Percentiles rank a stretch among this genome's conserved stretches.
Evolutionary conservation across 441 rosid genomes (phyloP).

Genomic region (Arabidopsis hybrid): DNA sequence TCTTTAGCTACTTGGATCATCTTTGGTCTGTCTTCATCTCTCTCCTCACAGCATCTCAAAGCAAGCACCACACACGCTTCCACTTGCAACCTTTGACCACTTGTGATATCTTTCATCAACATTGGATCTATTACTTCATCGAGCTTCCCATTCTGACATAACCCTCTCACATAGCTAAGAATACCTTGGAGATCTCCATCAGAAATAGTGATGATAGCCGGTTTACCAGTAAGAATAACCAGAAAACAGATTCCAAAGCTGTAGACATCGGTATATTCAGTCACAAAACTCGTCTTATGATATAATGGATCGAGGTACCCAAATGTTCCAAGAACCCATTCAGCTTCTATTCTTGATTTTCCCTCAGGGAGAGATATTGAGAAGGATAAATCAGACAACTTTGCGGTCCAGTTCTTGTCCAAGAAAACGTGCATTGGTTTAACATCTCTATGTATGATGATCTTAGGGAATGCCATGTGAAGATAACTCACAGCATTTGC

Average conservation of each 20-base stretch:
- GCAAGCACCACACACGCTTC: constrained; percentile 19
- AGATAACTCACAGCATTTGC: constrained; percentile 27
- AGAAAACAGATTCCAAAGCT: constrained; percentile 28
- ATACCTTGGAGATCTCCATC: constrained; percentile 5
- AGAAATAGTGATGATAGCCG: constrained; percentile 17
- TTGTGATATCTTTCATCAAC: neutral
- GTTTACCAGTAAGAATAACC: constrained; percentile 37
- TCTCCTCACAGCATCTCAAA: constrained; percentile 15
- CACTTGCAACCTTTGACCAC: constrained; percentile 16
- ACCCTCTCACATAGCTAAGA: constrained; percentile 7
- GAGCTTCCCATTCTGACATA: neutral
- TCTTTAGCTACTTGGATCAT: constrained; percentile 23
- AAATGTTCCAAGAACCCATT: neutral
- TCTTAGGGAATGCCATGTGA: constrained; percentile 23
- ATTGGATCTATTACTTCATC: constrained; percentile 21
- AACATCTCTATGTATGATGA: constrained; percentile 23
- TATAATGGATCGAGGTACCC: neutral
- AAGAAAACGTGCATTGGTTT: constrained; percentile 18
- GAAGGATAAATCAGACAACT: constrained; percentile 22
- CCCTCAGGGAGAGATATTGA: constrained; percentile 6
- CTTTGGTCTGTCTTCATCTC: constrained; percentile 10
- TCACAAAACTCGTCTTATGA: neutral
- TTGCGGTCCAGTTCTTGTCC: constrained; percentile 26
- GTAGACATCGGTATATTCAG: constrained; percentile 11
- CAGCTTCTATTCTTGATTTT: neutral